phyloP scores from a whole-genome alignment of 192 early-diverging fungal genomes.

The Coemansia sp. region DNA sequence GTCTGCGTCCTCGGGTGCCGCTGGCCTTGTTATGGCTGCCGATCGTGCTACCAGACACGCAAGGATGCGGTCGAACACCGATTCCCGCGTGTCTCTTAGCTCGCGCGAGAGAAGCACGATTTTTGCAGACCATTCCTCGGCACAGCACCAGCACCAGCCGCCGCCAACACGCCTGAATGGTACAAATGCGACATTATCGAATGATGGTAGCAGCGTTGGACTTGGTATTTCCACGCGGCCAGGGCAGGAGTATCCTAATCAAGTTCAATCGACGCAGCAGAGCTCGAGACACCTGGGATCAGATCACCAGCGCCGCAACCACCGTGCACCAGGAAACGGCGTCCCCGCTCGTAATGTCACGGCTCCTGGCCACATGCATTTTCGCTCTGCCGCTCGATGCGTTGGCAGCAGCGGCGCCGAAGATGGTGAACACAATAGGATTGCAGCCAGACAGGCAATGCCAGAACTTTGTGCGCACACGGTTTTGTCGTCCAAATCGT shows the following conservation, averaged over 20 bases:
- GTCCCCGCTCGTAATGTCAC: background rate
- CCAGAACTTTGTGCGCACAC: background rate
- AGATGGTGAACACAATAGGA: background rate
- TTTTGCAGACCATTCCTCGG: background rate
- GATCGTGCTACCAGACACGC: conserved; percentile 10
- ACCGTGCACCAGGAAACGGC: background rate
- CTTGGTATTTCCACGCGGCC: background rate
- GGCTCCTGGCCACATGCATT: background rate
- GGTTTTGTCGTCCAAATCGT: background rate
- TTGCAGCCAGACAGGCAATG: background rate
- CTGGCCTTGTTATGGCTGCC: background rate
- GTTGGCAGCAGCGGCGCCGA: background rate
- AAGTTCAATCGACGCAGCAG: no score
- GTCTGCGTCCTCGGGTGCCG: background rate
- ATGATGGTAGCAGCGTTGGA: background rate
- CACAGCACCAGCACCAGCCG: background rate
- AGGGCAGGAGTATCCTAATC: no score
- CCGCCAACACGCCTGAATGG: background rate
- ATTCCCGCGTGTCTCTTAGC: conserved; percentile 40
- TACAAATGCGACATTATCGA: background rate
- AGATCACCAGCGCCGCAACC: background rate
- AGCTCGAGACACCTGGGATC: no score
- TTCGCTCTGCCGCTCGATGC: background rate
- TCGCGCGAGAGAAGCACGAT: conserved; percentile 16
- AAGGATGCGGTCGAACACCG: conserved; percentile 47